A percentile compares a stretch with the other conserved stretches of the same genome.
phyloP scores from a whole-genome alignment of 306 rosid species.

The Coriaria nepalensis region DNA sequence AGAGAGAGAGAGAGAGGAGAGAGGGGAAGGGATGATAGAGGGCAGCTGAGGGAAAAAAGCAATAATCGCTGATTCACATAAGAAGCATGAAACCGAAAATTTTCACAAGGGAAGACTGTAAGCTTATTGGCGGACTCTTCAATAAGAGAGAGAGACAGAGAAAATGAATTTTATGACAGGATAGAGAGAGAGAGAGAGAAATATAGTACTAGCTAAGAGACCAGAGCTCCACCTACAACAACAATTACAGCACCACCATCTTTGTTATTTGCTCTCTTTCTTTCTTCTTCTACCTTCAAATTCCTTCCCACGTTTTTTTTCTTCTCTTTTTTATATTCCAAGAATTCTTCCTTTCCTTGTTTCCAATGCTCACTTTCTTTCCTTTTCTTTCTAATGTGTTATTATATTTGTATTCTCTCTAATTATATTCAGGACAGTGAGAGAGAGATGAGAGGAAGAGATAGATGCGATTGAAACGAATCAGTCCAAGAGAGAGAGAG shows the following conservation, averaged over 20 bases:
- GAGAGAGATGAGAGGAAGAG: constrained; percentile 21
- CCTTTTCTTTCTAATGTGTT: background rate
- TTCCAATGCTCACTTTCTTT: constrained; percentile 2
- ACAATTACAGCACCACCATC: constrained; percentile 16
- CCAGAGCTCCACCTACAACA: constrained; percentile 10
- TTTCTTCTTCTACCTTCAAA: background rate
- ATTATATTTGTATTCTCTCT: constrained; percentile 8
- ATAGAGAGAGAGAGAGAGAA: constrained; percentile 9
- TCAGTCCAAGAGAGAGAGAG: constrained; percentile 38
- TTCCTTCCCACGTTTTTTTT: background rate
- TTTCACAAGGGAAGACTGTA: constrained; percentile 19
- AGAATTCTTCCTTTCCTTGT: constrained; percentile 5
- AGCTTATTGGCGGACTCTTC: constrained; percentile 41
- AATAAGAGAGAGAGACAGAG: constrained; percentile 20
- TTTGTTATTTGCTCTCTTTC: background rate
- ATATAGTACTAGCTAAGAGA: constrained; percentile 16
- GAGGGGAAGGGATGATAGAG: constrained; percentile 21
- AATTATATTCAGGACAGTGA: constrained; percentile 5
- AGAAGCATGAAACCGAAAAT: constrained; percentile 25
- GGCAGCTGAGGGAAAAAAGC: constrained; percentile 27
- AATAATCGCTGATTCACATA: constrained; percentile 34
- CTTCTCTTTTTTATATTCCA: constrained; percentile 1
- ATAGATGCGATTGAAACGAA: constrained; percentile 60
- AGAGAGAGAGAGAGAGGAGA: constrained; percentile 10
- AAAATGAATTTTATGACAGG: background rate